Evolutionary conservation across 495 filamentous ascomycete species (phyloP).

Genomic region (Xylaria intraflava): DNA sequence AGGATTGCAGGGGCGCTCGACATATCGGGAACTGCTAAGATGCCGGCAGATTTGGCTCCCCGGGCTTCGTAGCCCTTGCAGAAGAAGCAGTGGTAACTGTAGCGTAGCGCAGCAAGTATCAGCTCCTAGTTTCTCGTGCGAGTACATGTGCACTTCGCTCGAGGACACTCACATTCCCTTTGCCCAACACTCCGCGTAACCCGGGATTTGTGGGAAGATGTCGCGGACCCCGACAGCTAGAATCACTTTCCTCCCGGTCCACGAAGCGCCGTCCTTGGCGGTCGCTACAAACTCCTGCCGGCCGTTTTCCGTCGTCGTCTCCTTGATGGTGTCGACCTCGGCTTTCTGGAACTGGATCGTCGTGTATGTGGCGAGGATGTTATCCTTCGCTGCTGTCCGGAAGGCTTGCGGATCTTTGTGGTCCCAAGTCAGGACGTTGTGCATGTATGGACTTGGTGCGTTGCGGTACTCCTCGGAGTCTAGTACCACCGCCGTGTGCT

Average conservation of each 20-base stretch:
- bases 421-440: slow-evolving; percentile 42
- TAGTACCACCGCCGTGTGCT: slow-evolving; percentile 40
- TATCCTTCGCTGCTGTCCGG: slow-evolving; percentile 23
- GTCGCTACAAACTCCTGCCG: slow-evolving; percentile 23
- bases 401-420: slow-evolving; percentile 31
- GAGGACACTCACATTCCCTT: slow-evolving; percentile 26
- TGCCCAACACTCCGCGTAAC: slow-evolving; percentile 31
- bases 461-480: slow-evolving; percentile 47
- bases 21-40: too few species aligned
- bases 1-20: too few species aligned
- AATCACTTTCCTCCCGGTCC: slow-evolving; percentile 39
- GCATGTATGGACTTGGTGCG: slow-evolving; percentile 33
- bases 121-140: neutral
- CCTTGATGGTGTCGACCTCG: slow-evolving; percentile 11
- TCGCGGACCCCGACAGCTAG: slow-evolving; percentile 41
- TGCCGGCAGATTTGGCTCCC: too few species aligned
- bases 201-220: slow-evolving; percentile 20
- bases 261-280: slow-evolving; percentile 23
- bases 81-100: neutral
- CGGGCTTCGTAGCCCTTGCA: too few species aligned
- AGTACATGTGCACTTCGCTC: neutral
- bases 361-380: slow-evolving; percentile 32
- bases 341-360: slow-evolving; percentile 26
- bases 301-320: slow-evolving; percentile 14
- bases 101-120: neutral